Evolutionary conservation across 1,284 basidiomycete species (phyloP).

Genomic region (Tilletia caries): DNA sequence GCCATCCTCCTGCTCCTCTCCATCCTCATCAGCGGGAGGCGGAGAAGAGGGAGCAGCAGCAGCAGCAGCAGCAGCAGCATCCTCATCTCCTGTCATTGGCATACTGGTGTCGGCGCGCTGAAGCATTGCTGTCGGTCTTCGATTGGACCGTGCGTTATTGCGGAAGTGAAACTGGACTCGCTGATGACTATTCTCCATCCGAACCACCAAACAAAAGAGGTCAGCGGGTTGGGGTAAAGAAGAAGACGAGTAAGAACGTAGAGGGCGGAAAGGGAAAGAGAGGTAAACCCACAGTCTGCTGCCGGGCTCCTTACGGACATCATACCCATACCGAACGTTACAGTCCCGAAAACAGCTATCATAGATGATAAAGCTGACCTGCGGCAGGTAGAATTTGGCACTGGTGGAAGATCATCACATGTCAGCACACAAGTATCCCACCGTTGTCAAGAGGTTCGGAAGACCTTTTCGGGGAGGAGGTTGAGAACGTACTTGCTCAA

Average conservation of each 20-base stretch:
- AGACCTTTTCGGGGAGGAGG: neutral
- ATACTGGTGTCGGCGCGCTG: neutral
- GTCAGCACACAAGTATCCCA: neutral
- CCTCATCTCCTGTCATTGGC: neutral
- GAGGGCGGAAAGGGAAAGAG: too few species aligned
- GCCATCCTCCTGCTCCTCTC: neutral
- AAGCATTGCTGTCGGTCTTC: neutral
- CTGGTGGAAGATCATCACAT: slow-evolving; percentile 21
- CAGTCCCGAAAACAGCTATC: slow-evolving; percentile 93
- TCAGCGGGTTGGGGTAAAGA: neutral
- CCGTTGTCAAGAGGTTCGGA: neutral
- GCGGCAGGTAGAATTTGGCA: slow-evolving; percentile 57
- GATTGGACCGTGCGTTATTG: too few species aligned
- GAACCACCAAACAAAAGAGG: too few species aligned
- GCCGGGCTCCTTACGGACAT: slow-evolving; percentile 70
- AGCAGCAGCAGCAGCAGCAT: too few species aligned
- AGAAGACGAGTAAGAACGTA: too few species aligned
- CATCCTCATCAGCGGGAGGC: neutral
- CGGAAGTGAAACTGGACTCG: slow-evolving; percentile 2
- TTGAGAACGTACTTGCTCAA: slow-evolving; percentile 58
- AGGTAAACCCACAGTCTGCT: slow-evolving; percentile 61
- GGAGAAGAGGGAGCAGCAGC: too few species aligned
- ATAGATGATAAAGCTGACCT: slow-evolving; percentile 72
- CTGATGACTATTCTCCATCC: neutral
- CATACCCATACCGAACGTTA: slow-evolving; percentile 80